Conservation (phyloP, 2,329 filamentous ascomycete species). For the Neopestalotiopsis sp. region DNA sequence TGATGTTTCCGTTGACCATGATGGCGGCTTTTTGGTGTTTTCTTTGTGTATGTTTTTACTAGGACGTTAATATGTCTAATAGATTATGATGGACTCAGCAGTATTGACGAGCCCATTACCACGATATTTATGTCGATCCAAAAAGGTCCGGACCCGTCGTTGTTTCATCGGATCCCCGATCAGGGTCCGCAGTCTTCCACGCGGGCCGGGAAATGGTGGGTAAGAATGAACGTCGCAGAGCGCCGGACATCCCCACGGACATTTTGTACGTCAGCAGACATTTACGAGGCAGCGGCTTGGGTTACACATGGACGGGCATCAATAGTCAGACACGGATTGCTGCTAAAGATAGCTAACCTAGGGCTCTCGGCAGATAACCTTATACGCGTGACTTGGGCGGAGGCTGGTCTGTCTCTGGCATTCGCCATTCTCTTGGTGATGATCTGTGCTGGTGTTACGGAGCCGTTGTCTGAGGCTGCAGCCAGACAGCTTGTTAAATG, state of each 20-base stretch:
- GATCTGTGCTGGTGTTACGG: too few species aligned
- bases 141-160: neutral
- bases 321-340: too few species aligned
- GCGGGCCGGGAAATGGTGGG: neutral
- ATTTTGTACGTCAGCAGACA: neutral
- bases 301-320: too few species aligned
- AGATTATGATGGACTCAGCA: neutral
- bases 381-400: too few species aligned
- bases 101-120: neutral
- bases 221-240: neutral
- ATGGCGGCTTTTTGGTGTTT: neutral
- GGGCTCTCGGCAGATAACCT: too few species aligned
- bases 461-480: too few species aligned
- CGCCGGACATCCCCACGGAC: slow-evolving; percentile 17
- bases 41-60: neutral
- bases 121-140: slow-evolving; percentile 11
- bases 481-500: too few species aligned
- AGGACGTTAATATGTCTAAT: neutral
- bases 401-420: too few species aligned
- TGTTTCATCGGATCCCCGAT: slow-evolving; percentile 19
- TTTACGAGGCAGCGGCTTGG: too few species aligned
- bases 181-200: neutral
- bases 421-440: too few species aligned
- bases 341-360: too few species aligned
- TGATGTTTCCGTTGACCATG: slow-evolving; percentile 22